These are phyloP conservation scores for Talaromyces stipitatus DNA, from an alignment of 495 filamentous ascomycete species.

Conservation along the genomic window DNA sequence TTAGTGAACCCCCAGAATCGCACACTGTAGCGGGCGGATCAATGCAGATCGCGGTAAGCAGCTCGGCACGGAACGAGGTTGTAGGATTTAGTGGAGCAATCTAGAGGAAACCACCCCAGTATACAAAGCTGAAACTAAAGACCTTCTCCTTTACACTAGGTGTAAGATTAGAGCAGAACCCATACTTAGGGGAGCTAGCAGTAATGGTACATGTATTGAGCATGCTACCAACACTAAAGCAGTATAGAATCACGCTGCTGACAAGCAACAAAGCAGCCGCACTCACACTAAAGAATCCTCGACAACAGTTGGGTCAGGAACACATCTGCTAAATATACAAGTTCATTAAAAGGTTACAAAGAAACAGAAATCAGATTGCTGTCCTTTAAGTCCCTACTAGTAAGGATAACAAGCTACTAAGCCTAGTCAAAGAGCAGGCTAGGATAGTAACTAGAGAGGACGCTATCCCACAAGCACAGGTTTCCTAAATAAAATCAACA, in stretches of 20 bases:
- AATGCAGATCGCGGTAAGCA: constrained; percentile 6
- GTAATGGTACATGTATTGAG: constrained; percentile 13
- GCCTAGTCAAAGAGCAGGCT: constrained; percentile 20
- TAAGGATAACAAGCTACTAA: constrained; percentile 14
- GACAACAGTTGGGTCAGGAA: constrained; percentile 15
- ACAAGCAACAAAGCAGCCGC: constrained; percentile 16
- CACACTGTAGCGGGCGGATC: background rate
- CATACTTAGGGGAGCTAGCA: constrained; percentile 13
- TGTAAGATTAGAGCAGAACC: constrained; percentile 10
- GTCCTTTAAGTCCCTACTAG: constrained; percentile 10
- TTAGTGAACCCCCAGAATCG: background rate
- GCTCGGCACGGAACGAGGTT: constrained; percentile 10
- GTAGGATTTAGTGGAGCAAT: constrained; percentile 11
- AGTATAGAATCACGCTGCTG: constrained; percentile 11
- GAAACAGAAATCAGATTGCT: constrained; percentile 12
- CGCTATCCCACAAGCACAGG: constrained; percentile 7
- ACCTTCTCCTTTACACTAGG: constrained; percentile 3
- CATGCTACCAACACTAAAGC: constrained; percentile 7
- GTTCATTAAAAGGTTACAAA: constrained; percentile 13
- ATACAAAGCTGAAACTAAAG: constrained; percentile 10
- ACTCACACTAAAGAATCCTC: constrained; percentile 14
- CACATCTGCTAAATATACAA: constrained; percentile 13
- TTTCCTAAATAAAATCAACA: constrained; percentile 10
- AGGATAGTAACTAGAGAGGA: constrained; percentile 11
- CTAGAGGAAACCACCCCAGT: constrained; percentile 9